Base-by-base conservation (phyloP, 495 filamentous ascomycete genomes). In the Diplogelasinospora grovesii region DNA sequence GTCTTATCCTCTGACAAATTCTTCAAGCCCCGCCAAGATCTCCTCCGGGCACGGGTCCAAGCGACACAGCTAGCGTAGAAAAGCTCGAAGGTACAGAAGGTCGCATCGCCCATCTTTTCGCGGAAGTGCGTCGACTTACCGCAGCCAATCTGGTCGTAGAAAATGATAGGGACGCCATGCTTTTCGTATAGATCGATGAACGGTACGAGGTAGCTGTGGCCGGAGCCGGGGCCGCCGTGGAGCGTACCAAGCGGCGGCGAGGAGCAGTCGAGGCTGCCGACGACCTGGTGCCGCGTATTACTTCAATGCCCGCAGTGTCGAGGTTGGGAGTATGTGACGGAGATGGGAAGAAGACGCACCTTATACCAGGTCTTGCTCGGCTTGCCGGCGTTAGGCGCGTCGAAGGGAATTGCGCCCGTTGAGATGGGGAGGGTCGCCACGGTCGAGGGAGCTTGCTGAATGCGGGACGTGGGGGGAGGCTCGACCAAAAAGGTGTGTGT, bases 141-240 rank as follows among this genome's bases (percentile, higher is more conserved):
- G 41, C 61, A 68, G 13, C 71, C 70, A 35, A 77, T 50, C 42
- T 76, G 71, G 44, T 76, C 72, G 48, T 78, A 78, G 45, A 75
- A 54, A n/a, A 77, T 52, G 8, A 76, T 45, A 4, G 70, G 64
- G 15, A 56, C 59, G 22, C 32, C 59, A 15, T 24, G 41, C 16
- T 45, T 24, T 19, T 54, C 33, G 8, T 69, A 52, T 21, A 69
- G 59, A 1, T 44, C 43, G 8, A 70, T 47, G 5, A 69, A 60
- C 4, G 41, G n/a, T 2, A 53, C 38, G 8, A 73, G 45, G 50
- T 69, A 70, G 6, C 60, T 48, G 40, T 71, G 65, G 8, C 54
- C 51, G 15, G 55, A 59, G 9, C 70, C 70, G 1, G 72, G 72
- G 1, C 70, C 72, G 29, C 70, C 72, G 38, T 74, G 69, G 3